Percentiles rank a stretch among this genome's conserved stretches.
phyloP scores from a whole-genome alignment of 2,329 filamentous ascomycete genomes.

The Trichoderma sp. region DNA sequence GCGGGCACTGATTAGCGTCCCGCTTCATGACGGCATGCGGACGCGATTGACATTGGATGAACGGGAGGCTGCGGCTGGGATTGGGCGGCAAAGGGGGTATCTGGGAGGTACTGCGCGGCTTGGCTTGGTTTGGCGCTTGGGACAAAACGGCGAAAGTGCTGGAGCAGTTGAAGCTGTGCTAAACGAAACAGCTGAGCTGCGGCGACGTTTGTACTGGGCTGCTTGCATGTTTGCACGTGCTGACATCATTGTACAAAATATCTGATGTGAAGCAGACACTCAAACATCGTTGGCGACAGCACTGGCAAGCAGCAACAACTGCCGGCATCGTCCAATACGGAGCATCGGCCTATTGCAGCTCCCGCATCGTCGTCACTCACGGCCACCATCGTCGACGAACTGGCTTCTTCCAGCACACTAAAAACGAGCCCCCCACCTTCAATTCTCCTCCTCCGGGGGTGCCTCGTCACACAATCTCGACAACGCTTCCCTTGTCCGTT shows the following conservation, averaged over 20 bases:
- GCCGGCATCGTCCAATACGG: neutral
- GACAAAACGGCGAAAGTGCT: neutral
- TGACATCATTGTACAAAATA: neutral
- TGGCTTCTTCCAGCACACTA: neutral
- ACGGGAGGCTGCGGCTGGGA: neutral
- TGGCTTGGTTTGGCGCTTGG: neutral
- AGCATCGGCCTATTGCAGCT: neutral
- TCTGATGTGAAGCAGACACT: neutral
- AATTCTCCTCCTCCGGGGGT: conserved; percentile 18
- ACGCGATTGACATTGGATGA: neutral
- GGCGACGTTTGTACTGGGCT: neutral
- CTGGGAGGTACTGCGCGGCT: neutral
- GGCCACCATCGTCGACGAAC: neutral
- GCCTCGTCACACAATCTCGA: conserved; percentile 26
- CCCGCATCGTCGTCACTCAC: neutral
- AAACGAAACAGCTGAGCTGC: neutral
- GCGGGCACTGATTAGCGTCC: conserved; percentile 21
- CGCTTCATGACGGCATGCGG: conserved; percentile 24
- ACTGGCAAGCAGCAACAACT: neutral
- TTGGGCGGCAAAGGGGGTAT: neutral
- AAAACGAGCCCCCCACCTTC: conserved; percentile 12
- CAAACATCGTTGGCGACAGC: neutral
- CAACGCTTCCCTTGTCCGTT: conserved; percentile 24
- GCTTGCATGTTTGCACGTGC: neutral
- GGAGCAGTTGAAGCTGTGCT: neutral